Conservation (phyloP, 345 rosid genomes). For the Citropsis articulata region DNA sequence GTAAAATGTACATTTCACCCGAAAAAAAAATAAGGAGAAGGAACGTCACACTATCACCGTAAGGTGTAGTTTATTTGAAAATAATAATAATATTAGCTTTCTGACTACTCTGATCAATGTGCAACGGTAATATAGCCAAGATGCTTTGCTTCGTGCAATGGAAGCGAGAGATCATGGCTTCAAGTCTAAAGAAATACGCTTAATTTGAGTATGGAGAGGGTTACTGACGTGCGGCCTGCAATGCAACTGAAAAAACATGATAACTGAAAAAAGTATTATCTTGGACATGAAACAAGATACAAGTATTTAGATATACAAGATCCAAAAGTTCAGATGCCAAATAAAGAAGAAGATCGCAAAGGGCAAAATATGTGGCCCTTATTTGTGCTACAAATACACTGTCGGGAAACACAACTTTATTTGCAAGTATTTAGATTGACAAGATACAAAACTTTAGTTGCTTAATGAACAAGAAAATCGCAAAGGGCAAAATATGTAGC, state of each 20-base stretch:
- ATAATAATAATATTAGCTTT: neutral
- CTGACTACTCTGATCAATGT: neutral
- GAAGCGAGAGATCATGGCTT: no score
- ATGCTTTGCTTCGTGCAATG: no score
- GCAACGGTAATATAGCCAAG: neutral
- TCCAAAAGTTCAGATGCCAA: neutral
- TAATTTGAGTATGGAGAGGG: no score
- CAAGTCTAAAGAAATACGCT: no score
- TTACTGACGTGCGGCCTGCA: no score
- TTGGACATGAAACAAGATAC: neutral
- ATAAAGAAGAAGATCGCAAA: neutral
- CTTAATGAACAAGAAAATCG: neutral
- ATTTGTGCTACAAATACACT: neutral
- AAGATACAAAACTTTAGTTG: neutral
- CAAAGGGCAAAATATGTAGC: neutral
- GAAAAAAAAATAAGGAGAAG: neutral
- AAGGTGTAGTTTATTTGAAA: neutral
- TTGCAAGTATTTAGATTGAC: neutral
- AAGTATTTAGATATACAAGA: neutral
- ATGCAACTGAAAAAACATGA: no score
- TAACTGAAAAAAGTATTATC: no score
- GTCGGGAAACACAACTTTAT: neutral
- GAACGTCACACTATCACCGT: neutral
- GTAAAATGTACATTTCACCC: neutral
- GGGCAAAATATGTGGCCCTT: conserved; percentile 4